phyloP scores from a whole-genome alignment of 1,284 basidiomycete genomes.

The Somion occarium region DNA sequence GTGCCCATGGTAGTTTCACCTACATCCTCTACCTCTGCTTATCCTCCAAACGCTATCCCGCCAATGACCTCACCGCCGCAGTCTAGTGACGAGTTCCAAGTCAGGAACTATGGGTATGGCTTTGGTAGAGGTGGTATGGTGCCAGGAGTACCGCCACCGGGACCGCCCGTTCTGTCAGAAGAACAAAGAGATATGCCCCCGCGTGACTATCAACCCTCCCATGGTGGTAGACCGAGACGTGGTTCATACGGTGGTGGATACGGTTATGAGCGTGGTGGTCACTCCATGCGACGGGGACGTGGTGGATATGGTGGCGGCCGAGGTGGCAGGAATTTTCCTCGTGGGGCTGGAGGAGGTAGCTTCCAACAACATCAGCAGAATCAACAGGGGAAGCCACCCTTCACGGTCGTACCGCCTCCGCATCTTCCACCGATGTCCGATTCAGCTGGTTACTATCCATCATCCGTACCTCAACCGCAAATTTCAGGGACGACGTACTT shows the following conservation, averaged over 20 bases:
- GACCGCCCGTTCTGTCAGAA: background rate
- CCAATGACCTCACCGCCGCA: background rate
- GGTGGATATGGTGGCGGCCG: constrained; percentile 30
- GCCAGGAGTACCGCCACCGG: background rate
- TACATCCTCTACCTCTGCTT: background rate
- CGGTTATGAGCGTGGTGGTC: constrained; percentile 21
- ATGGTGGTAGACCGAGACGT: constrained; percentile 20
- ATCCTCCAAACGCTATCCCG: background rate
- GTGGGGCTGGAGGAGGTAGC: constrained; percentile 17
- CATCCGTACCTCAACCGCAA: constrained; percentile 15
- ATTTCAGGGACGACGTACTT: constrained; percentile 9
- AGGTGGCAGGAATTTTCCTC: constrained; percentile 26
- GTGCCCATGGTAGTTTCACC: background rate
- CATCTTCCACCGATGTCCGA: background rate
- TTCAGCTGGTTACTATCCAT: constrained; percentile 17
- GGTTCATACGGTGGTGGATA: constrained; percentile 24
- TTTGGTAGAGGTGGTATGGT: constrained; percentile 1
- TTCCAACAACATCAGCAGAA: constrained; percentile 25
- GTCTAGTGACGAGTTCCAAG: constrained; percentile 42
- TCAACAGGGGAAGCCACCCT: constrained; percentile 16
- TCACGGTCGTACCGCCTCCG: constrained; percentile 15
- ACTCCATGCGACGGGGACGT: constrained; percentile 16
- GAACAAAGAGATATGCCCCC: background rate
- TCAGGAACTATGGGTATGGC: constrained; percentile 58
- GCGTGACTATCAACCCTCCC: constrained; percentile 14